phyloP scores from a whole-genome alignment of 2,329 filamentous ascomycete species.

The Fusarium sarcochroum region DNA sequence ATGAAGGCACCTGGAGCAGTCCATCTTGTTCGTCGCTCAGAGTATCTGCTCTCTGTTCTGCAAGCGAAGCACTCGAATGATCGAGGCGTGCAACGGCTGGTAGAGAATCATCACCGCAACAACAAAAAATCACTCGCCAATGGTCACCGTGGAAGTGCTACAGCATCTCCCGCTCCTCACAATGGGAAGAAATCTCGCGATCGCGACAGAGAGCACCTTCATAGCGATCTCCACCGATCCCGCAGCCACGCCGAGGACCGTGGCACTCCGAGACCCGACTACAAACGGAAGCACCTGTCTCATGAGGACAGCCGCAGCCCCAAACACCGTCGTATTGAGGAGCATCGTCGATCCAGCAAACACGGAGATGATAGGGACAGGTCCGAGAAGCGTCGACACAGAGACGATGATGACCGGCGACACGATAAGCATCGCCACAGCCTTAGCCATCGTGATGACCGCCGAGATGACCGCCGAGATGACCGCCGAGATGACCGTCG shows the following conservation, averaged over 20 bases:
- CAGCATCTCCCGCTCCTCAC: constrained; percentile 78
- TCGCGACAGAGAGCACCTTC: constrained; percentile 61
- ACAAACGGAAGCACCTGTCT: constrained; percentile 73
- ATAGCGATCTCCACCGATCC: constrained; percentile 65
- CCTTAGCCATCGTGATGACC: constrained; percentile 40
- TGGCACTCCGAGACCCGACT: constrained; percentile 65
- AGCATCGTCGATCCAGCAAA: constrained; percentile 56
- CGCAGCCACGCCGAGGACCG: constrained; percentile 67
- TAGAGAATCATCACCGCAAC: constrained; percentile 95
- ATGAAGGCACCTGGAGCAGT: constrained; percentile 97
- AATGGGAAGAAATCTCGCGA: constrained; percentile 61
- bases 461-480: constrained; percentile 38
- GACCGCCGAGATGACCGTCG: constrained; percentile 43
- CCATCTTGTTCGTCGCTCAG: constrained; percentile 92
- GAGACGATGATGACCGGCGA: constrained; percentile 44
- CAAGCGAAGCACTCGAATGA: constrained; percentile 87
- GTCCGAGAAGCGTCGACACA: constrained; percentile 44
- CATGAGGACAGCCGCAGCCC: constrained; percentile 60
- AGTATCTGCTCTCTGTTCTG: constrained; percentile 95
- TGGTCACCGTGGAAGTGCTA: constrained; percentile 74
- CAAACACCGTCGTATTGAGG: constrained; percentile 60
- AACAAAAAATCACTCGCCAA: constrained; percentile 82
- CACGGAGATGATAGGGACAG: constrained; percentile 57
- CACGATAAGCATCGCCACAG: constrained; percentile 43
- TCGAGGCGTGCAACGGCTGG: constrained; percentile 79